Conservation (phyloP, 2,329 filamentous ascomycete species). For the Claviceps digitariae region DNA sequence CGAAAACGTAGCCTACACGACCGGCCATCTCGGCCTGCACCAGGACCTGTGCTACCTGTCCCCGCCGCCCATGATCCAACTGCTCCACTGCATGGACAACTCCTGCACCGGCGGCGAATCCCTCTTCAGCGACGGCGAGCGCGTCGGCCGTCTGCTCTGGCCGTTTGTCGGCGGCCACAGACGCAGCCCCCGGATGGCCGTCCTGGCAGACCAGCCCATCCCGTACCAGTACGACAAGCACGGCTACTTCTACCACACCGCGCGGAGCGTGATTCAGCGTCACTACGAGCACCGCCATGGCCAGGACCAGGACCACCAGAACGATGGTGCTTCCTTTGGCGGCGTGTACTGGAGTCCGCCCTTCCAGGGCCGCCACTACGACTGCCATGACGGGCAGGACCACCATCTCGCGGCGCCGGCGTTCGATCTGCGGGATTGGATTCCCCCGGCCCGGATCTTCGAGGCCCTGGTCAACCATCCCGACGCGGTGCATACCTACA, state of each 20-base stretch:
- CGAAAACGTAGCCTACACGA: conserved; percentile 88
- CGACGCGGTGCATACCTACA: conserved; percentile 51
- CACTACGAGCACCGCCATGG: background rate
- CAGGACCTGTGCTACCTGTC: conserved; percentile 86
- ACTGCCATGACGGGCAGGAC: background rate
- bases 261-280: conserved; percentile 38
- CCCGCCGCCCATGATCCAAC: conserved; percentile 66
- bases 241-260: conserved; percentile 47
- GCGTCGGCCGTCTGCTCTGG: conserved; percentile 34
- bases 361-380: conserved; percentile 51
- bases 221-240: conserved; percentile 59
- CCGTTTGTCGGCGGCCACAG: conserved; percentile 5
- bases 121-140: conserved; percentile 67
- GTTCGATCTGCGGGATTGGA: conserved; percentile 24
- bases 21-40: conserved; percentile 69
- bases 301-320: too few relatives aligned
- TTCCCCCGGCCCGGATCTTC: conserved; percentile 40
- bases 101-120: conserved; percentile 69
- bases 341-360: conserved; percentile 56
- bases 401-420: background rate
- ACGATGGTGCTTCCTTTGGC: conserved; percentile 10
- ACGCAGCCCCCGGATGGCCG: conserved; percentile 2
- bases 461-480: conserved; percentile 42
- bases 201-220: conserved; percentile 20
- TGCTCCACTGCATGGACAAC: conserved; percentile 82